Base-by-base conservation (phyloP, 2,329 filamentous ascomycete species). In the Blastomyces parvus region DNA sequence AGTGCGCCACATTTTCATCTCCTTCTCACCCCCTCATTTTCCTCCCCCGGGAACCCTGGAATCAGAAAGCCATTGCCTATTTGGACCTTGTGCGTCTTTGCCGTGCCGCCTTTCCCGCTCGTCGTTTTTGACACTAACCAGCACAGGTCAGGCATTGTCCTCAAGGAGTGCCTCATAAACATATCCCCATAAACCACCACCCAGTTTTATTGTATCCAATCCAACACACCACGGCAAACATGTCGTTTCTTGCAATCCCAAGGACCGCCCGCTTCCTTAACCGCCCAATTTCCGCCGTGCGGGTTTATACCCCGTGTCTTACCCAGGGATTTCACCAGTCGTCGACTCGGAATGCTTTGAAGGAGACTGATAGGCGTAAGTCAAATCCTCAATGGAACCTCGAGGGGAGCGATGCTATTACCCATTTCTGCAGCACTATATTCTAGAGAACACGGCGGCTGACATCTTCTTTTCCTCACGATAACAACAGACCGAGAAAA, bases 401-500 rank as follows among this genome's bases (percentile, higher is more conserved):
- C 33, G 33, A 36, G 7, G 33, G 33, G 33, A 36, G 11, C 25
- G 25, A 19, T 5, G 9, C 9, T 27, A 33, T 33, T 33, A 22
- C 22, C 60, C 50, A 63, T 33, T 57, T 22, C 59, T 27, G 14
- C 19, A 4, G 19, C 36, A n/a, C 57, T n/a, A 27, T 59, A 40
- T 56, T 58, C 25, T 22, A 22, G 13, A 27, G 30, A 17, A 13
- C 33, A 17, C 3, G 13, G 1, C 4, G 9, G 36, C 27, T 55
- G n/a, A 36, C 52, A 2, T 36, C 19, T 33, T 1, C 1, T n/a
- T 19, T 19, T n/a, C 30, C 14, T 59, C 11, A 44, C 30, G 25
- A 19, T 19, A 22, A 50, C 22, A 44, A 59, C 46, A 59, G 80
- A 78, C 67, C 70, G 76, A 60, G 80, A 81, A 14, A 69, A 75